phyloP scores from a whole-genome alignment of 257 asterid genomes.

The Gardenia jasminoides region DNA sequence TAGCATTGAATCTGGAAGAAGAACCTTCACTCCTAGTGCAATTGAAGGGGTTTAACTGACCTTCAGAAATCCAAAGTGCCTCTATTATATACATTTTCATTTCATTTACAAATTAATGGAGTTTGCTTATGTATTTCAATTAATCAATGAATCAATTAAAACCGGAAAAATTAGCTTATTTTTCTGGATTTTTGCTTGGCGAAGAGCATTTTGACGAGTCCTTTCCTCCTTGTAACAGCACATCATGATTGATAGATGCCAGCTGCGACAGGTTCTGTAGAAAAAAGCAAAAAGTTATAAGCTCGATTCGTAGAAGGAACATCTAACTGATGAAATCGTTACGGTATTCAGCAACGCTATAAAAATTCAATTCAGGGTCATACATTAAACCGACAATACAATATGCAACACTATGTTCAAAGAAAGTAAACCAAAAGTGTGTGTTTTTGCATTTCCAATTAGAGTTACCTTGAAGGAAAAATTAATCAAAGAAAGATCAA shows the following conservation, averaged over 20 bases:
- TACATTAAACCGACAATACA: no score
- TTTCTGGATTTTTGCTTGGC: constrained; percentile 47
- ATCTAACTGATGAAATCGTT: not conserved
- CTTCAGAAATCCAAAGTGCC: not conserved
- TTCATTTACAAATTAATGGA: not conserved
- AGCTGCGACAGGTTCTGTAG: constrained; percentile 88
- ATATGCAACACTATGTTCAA: not conserved
- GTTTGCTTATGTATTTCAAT: no score
- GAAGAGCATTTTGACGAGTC: constrained; percentile 60
- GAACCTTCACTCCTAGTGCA: not conserved
- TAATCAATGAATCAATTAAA: not conserved
- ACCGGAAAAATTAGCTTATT: not conserved
- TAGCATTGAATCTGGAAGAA: not conserved
- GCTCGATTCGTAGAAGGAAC: not conserved
- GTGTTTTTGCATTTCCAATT: not conserved
- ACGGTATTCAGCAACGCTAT: not conserved
- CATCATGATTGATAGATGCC: constrained; percentile 86
- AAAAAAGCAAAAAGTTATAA: not conserved
- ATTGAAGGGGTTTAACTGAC: not conserved
- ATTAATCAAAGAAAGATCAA: constrained; percentile 75
- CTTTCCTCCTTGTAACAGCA: constrained; percentile 73
- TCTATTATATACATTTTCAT: not conserved
- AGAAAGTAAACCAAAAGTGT: not conserved
- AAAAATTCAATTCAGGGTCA: no score
- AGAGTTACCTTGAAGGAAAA: constrained; percentile 81